Conservation (phyloP, 176 grass and related monocot genomes). For the Oryza punctata region DNA sequence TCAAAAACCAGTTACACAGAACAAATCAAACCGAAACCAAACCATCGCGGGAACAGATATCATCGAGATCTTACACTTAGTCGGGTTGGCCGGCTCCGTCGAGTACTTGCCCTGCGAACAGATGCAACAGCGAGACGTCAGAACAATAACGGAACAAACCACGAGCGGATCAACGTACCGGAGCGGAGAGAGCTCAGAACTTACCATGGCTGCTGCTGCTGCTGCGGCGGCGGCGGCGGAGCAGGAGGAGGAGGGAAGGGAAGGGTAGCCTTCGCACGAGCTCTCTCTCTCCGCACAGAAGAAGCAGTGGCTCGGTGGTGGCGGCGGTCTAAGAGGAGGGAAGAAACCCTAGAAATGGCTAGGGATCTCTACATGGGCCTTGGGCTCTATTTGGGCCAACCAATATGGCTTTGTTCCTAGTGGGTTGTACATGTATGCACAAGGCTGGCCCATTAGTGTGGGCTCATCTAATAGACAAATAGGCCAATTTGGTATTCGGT, state of each 20-base stretch:
- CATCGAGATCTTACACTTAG: conserved; percentile 59
- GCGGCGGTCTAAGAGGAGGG: conserved; percentile 15
- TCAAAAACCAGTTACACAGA: background rate
- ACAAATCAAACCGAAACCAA: background rate
- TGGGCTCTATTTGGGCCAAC: background rate
- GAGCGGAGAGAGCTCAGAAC: background rate
- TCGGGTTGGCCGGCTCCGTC: conserved; percentile 62
- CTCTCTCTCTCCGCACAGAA: background rate
- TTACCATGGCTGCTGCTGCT: conserved; percentile 51
- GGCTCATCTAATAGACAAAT: background rate
- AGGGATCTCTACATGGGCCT: background rate
- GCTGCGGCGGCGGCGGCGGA: conserved; percentile 1
- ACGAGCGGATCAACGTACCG: background rate
- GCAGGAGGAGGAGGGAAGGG: conserved; percentile 6
- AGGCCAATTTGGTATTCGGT: background rate
- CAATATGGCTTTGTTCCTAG: background rate
- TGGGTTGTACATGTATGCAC: background rate
- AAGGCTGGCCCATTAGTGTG: background rate
- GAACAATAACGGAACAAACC: background rate
- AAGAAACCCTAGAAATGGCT: conserved; percentile 38
- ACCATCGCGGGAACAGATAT: background rate
- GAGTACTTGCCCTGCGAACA: conserved; percentile 74
- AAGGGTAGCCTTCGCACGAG: conserved; percentile 4
- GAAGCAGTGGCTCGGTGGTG: background rate
- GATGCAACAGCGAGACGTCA: conserved; percentile 13